phyloP scores from a whole-genome alignment of 129 eudicot genomes.

The Lactuca sativa region DNA sequence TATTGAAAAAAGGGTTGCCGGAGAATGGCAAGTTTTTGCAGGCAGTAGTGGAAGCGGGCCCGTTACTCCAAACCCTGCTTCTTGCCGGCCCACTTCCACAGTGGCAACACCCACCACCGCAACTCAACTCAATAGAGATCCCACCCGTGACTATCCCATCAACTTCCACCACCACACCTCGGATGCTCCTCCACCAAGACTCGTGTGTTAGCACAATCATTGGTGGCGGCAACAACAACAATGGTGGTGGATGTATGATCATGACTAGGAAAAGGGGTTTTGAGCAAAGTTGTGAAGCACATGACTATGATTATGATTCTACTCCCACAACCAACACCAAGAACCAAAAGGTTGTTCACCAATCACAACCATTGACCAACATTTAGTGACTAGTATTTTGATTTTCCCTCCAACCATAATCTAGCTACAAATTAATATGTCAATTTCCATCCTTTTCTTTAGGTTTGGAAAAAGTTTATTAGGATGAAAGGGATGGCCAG shows the following conservation, averaged over 20 bases:
- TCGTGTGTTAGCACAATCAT: slow-evolving; percentile 40
- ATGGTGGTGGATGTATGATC: slow-evolving; percentile 31
- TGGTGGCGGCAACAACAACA: slow-evolving; percentile 11
- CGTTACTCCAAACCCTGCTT: slow-evolving; percentile 83
- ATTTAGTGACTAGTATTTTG: slow-evolving; percentile 41
- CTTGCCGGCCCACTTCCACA: slow-evolving; percentile 93
- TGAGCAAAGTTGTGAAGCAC: slow-evolving; percentile 41
- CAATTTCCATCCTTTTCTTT: slow-evolving; percentile 50
- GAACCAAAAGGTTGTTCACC: slow-evolving; percentile 85
- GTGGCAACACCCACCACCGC: slow-evolving; percentile 97
- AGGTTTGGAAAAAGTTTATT: slow-evolving; percentile 35
- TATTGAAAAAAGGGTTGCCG: slow-evolving; percentile 51
- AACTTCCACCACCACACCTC: slow-evolving; percentile 27
- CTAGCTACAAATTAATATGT: slow-evolving; percentile 37
- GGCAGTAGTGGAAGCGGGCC: slow-evolving; percentile 90
- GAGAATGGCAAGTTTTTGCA: slow-evolving; percentile 82
- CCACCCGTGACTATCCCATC: slow-evolving; percentile 79
- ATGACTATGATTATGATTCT: slow-evolving; percentile 35
- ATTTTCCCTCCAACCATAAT: slow-evolving; percentile 31
- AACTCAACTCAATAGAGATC: slow-evolving; percentile 71
- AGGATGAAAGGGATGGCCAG: slow-evolving; percentile 49
- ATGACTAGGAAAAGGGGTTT: slow-evolving; percentile 44
- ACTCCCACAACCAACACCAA: slow-evolving; percentile 44
- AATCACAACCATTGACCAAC: slow-evolving; percentile 71
- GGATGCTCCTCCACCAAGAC: slow-evolving; percentile 47